Base-by-base conservation (phyloP, 768 basidiomycete genomes). In the Galerina sulciceps region DNA sequence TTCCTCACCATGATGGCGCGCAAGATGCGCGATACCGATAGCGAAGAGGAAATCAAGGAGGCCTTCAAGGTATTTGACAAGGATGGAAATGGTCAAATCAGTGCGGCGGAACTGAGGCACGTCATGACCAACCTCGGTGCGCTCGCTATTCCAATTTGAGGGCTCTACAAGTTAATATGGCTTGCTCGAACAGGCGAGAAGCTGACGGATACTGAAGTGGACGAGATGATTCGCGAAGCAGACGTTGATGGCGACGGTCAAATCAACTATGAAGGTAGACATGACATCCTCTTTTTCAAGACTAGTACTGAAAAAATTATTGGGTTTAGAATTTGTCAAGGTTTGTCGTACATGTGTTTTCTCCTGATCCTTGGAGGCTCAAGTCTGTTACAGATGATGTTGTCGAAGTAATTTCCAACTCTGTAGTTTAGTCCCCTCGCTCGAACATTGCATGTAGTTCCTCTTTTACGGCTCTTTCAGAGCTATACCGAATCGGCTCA, bases 161-260 rank as follows among this genome's bases (percentile, higher is more conserved):
- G 36, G 26, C 26, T 37, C 8, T 14, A 14, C 22, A 17, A 15
- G 40, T 26, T 22, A 23, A 38, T 41, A 43, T 35, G 34, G 36
- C 40, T 17, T 17, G 17, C 26, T 18, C 46, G n/a, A 42, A 10
- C 35, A 50, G 91, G 92, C 57, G 94, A 96, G 81, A 94, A 94
- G 74, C 79, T 95, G 57, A 83, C 91, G 11, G 93, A 95, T 63
- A 80, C 69, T 8, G 94, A 96, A 75, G 93, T 96, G 62, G 91
- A 93, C 60, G 94, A 96, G 81, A 96, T 97, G 94, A 97, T 97
- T 71, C 88, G 94, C 54, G 95, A 97, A 77, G 95, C 94, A 56
- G 94, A 97, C 71, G 83, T 93, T 50, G 93, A 97, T 69, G 94
- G 95, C 51, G 93, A 94, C 72, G 93, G 93, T n/a, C 91, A 93